Percentiles rank a stretch among this genome's conserved stretches.
Conservation (phyloP, 768 basidiomycete species). For the Panus rudis region DNA sequence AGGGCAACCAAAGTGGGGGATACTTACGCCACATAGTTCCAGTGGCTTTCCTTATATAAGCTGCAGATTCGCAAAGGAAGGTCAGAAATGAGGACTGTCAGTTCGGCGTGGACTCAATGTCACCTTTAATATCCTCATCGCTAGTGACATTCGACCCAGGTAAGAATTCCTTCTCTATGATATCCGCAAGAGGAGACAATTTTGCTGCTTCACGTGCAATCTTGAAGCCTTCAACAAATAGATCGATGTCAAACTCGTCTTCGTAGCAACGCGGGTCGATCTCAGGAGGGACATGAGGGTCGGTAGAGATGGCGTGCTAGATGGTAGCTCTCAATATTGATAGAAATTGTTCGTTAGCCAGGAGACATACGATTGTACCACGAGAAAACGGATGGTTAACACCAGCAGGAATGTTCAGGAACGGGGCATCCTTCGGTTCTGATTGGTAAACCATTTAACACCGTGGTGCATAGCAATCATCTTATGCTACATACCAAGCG, state of each 20-base stretch:
- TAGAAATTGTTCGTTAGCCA: neutral
- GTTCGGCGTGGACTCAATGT: no score
- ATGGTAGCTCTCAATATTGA: neutral
- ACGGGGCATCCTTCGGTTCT: no score
- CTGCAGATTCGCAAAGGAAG: no score
- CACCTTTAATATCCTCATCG: neutral
- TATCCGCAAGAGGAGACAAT: conserved; percentile 15
- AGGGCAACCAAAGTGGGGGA: neutral
- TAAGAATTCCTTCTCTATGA: conserved; percentile 1
- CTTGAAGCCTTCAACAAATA: conserved; percentile 24
- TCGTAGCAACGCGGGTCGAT: neutral
- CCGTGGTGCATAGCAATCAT: no score
- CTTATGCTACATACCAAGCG: no score
- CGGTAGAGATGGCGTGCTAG: neutral
- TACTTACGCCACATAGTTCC: neutral
- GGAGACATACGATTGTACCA: no score
- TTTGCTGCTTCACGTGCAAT: conserved; percentile 18
- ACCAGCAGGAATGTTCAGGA: no score
- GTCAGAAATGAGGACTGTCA: no score
- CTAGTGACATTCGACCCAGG: neutral
- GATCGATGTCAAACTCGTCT: no score
- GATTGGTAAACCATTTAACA: no score
- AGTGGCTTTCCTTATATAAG: neutral
- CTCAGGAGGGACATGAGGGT: neutral
- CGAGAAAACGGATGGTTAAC: no score